phyloP scores from a whole-genome alignment of 2,329 filamentous ascomycete genomes.

The Phaeosphaeriaceae sp. region DNA sequence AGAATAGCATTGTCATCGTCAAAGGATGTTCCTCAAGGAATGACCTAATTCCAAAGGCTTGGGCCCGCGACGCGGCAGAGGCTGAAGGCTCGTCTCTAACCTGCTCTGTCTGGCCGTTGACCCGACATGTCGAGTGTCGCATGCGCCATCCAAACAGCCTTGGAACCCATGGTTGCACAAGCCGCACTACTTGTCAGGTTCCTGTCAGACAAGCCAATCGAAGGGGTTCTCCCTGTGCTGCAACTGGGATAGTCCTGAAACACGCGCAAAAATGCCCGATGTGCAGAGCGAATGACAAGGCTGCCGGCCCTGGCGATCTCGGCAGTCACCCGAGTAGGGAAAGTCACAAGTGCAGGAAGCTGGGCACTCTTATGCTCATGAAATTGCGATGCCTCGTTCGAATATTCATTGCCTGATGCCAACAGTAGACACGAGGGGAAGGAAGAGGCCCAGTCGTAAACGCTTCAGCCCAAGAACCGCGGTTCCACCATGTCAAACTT shows the following conservation, averaged over 20 bases:
- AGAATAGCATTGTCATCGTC: background rate
- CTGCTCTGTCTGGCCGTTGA: background rate
- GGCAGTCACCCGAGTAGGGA: conserved; percentile 1
- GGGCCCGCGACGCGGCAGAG: background rate
- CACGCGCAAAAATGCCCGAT: conserved; percentile 2
- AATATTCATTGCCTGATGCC: conserved; percentile 7
- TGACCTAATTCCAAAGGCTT: background rate
- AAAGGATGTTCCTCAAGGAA: background rate
- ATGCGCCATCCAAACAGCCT: background rate
- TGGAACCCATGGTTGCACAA: conserved; percentile 5
- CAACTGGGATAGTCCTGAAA: conserved; percentile 4
- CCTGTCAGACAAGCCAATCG: conserved; percentile 2
- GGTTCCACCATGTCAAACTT: background rate
- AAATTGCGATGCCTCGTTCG: conserved; percentile 7
- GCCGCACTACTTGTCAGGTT: conserved; percentile 1
- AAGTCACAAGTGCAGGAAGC: conserved; percentile 6
- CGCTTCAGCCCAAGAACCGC: background rate
- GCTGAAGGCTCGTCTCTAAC: background rate
- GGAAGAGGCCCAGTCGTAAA: background rate
- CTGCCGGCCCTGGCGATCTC: background rate
- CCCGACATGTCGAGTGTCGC: conserved; percentile 1
- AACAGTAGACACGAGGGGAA: conserved; percentile 9
- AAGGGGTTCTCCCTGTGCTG: conserved; percentile 1
- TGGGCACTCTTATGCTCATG: conserved; percentile 5
- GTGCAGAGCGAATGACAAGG: conserved; percentile 1